These are phyloP conservation scores for Borovskyia barvae DNA, from an alignment of 208 protist species.

Conservation along the genomic window DNA sequence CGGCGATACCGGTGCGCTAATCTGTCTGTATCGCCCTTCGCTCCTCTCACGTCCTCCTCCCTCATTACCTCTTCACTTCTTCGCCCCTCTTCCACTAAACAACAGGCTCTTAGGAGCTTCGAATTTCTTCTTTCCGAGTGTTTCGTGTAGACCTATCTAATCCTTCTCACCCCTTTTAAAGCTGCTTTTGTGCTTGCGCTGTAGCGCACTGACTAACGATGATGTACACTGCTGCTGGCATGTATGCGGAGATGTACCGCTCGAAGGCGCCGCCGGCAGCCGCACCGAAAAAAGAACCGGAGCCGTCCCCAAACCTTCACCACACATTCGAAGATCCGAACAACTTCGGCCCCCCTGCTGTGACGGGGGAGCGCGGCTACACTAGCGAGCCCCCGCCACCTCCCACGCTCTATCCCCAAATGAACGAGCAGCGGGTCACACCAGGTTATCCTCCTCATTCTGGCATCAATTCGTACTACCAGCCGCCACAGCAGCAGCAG, in stretches of 20 bases:
- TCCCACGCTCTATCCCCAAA: slow-evolving; percentile 2
- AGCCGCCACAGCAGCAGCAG: slow-evolving; percentile 10
- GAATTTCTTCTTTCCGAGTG: no score
- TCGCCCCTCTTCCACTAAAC: background rate
- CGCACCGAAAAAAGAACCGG: slow-evolving; percentile 3
- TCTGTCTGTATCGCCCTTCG: no score
- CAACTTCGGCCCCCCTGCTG: background rate
- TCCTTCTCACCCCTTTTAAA: background rate
- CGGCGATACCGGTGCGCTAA: no score
- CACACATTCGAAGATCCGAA: slow-evolving; percentile 60
- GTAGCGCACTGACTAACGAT: background rate
- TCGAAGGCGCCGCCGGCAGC: background rate
- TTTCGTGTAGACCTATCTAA: no score
- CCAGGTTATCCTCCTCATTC: slow-evolving; percentile 4
- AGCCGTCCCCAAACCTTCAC: slow-evolving; percentile 28
- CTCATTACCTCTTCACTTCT: background rate
- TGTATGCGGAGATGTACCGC: slow-evolving; percentile 29
- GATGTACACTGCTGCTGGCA: slow-evolving; percentile 21
- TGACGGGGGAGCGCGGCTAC: background rate
- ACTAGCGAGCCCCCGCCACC: slow-evolving; percentile 4
- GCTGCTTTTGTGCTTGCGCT: background rate
- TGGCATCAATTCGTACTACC: background rate
- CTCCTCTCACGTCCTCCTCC: no score
- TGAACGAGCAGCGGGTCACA: background rate
- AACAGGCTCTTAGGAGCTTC: background rate